phyloP scores from a whole-genome alignment of 2,329 filamentous ascomycete species.

The Aspergillus glaucus region DNA sequence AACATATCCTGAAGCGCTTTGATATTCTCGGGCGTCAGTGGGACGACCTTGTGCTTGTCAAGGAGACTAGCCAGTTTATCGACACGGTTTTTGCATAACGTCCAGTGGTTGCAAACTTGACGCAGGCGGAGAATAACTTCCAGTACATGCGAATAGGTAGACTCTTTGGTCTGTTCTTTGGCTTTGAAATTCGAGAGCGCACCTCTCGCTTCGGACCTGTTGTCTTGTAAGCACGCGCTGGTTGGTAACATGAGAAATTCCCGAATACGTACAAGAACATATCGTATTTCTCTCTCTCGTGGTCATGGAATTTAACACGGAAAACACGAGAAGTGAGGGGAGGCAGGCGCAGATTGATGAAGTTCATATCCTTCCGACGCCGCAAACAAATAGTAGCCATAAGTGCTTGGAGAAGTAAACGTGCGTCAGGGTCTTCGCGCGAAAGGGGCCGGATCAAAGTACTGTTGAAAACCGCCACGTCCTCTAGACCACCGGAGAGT shows the following conservation, averaged over 20 bases:
- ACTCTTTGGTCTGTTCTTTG: conserved; percentile 37
- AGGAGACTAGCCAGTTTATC: conserved; percentile 64
- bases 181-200: conserved; percentile 56
- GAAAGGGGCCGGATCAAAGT: conserved; percentile 64
- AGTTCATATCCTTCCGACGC: conserved; percentile 80
- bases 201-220: conserved; percentile 65
- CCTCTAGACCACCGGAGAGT: conserved; percentile 68
- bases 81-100: conserved; percentile 69
- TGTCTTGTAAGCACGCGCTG: conserved; percentile 14
- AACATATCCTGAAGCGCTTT: conserved; percentile 68
- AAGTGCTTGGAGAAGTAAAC: conserved; percentile 63
- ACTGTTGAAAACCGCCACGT: conserved; percentile 65
- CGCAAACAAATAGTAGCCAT: conserved; percentile 77
- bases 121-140: conserved; percentile 76
- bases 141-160: conserved; percentile 66
- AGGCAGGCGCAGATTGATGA: conserved; percentile 74
- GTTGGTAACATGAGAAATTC: neutral
- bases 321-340: conserved; percentile 72
- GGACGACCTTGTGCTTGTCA: conserved; percentile 60
- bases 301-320: conserved; percentile 62
- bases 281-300: conserved; percentile 73
- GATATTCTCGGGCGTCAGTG: conserved; percentile 65
- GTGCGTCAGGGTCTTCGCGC: conserved; percentile 51
- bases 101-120: conserved; percentile 86
- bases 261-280: conserved; percentile 54